Evolutionary conservation across 169 alveolate species (phyloP), one percentile per base, ranked within the genome.

Genomic region (Cryptosporidium canis): DNA sequence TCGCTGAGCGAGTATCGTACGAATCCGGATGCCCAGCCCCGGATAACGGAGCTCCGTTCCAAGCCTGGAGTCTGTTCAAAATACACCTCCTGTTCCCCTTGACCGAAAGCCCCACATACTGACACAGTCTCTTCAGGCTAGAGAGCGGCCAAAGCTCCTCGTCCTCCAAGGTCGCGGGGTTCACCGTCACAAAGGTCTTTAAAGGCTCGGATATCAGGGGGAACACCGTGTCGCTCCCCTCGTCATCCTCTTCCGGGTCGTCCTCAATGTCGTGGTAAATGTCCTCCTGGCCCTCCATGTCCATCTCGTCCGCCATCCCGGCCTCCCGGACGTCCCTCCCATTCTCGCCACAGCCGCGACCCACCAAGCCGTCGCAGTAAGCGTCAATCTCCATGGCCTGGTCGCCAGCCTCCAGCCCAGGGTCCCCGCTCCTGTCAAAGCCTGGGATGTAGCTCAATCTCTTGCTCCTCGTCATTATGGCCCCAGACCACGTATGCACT

Each of bases 31-130:
- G 87, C 11, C 87, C 87, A 5, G 87, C 87, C 44, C 87, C 87
- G 2, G 87, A 77, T 24, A 77, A 61, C 24, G 87, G 87, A 58
- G 87, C 87, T 56, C 72, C 87, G 31, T 77, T 77, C 87, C 87
- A 77, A 77, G 68, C 61, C 29, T 77, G 87, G 24, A 77, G 47
- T 18, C 87, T 77, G 41, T 61, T 61, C n/a, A 77, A 61, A 21
- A 77, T 58, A 12, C 70, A 41, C 24, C 61, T 53, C 66, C 87
- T 77, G n/a, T 39, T 77, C 12, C 87, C 87, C 68, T 63, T 77
- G 21, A 58, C 77, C 0, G 70, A 61, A 16, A 77, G 41, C n/a
- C 87, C 87, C 27, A 77, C 51, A 61, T 41, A 77, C 18, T 58
- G 64, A 31, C 87, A 77, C 45, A 77, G 45, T 39, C 66, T 61